phyloP scores from a whole-genome alignment of 2,329 filamentous ascomycete species.

The Alternaria solani region DNA sequence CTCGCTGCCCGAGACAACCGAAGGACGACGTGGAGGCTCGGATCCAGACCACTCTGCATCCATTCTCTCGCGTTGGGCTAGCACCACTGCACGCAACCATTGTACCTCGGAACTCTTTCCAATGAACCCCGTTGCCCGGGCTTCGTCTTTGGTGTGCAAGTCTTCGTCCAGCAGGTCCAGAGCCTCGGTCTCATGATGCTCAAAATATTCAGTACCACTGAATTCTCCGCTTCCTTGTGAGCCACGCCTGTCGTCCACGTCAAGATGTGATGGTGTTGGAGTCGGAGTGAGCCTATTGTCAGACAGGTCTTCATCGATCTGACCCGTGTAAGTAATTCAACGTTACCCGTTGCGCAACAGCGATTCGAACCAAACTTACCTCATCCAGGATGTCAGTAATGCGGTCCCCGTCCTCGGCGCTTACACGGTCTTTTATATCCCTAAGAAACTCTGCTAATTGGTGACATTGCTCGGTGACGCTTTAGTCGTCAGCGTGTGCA shows the following conservation, averaged over 20 bases:
- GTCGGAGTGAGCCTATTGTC: conserved; percentile 25
- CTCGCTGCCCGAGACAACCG: conserved; percentile 24
- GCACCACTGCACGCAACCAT: conserved; percentile 39
- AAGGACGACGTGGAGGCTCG: conserved; percentile 13
- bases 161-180: conserved; percentile 42
- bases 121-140: conserved; percentile 45
- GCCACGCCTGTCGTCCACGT: conserved; percentile 28
- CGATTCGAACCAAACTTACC: conserved; percentile 16
- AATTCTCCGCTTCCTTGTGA: conserved; percentile 18
- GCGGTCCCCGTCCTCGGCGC: conserved; percentile 30
- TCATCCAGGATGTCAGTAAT: conserved; percentile 36
- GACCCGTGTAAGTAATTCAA: conserved; percentile 15
- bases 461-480: conserved; percentile 40
- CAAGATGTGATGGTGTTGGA: conserved; percentile 23
- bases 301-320: conserved; percentile 42
- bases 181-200: conserved; percentile 28
- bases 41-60: conserved; percentile 17
- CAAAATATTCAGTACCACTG: conserved; percentile 14
- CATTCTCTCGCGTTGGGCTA: conserved; percentile 30
- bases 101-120: conserved; percentile 45
- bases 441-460: conserved; percentile 38
- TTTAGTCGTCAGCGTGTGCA: conserved; percentile 25
- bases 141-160: conserved; percentile 32
- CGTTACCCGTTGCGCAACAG: not conserved
- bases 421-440: conserved; percentile 24